Percentiles rank a stretch among this genome's conserved stretches.
Conservation (phyloP, 495 filamentous ascomycete species). For the Poronia punctata region DNA sequence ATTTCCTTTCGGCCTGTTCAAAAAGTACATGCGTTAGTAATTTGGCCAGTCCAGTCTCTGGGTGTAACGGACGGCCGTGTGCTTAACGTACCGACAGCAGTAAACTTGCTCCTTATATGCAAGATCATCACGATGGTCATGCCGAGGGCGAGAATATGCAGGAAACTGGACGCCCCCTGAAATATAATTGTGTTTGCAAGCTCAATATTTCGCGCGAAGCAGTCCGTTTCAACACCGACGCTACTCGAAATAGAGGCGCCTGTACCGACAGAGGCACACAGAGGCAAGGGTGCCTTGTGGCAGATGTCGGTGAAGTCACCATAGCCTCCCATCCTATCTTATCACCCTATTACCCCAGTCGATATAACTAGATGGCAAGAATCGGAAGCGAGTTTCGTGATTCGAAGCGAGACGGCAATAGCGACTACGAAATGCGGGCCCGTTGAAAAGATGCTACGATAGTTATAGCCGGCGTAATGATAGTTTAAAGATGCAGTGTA, state of each 20-base stretch:
- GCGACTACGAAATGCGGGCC: slow-evolving; percentile 4
- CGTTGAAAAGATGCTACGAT: too few species aligned
- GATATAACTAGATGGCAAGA: background rate
- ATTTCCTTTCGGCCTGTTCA: slow-evolving; percentile 91
- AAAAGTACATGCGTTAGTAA: slow-evolving; percentile 17
- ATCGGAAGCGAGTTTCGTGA: background rate
- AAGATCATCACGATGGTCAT: slow-evolving; percentile 98
- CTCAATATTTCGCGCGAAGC: slow-evolving; percentile 92
- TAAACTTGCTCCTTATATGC: slow-evolving; percentile 95
- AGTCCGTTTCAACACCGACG: slow-evolving; percentile 78
- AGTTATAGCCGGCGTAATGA: too few species aligned
- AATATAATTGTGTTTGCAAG: slow-evolving; percentile 98
- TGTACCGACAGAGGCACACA: slow-evolving; percentile 76
- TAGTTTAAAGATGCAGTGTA: background rate
- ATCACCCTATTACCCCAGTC: background rate
- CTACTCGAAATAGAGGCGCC: slow-evolving; percentile 55
- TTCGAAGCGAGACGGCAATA: slow-evolving; percentile 4
- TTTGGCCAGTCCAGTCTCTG: background rate
- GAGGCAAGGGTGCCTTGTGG: slow-evolving; percentile 71
- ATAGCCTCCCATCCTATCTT: slow-evolving; percentile 84
- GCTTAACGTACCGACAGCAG: slow-evolving; percentile 80
- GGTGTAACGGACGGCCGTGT: background rate
- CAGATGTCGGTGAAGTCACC: slow-evolving; percentile 86
- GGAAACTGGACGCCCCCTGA: slow-evolving; percentile 80
- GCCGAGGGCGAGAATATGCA: slow-evolving; percentile 82